Evolutionary conservation across 306 rosid species (phyloP), one percentile per base, ranked within the genome.

Genomic region (Cyamopsis tetragonoloba): DNA sequence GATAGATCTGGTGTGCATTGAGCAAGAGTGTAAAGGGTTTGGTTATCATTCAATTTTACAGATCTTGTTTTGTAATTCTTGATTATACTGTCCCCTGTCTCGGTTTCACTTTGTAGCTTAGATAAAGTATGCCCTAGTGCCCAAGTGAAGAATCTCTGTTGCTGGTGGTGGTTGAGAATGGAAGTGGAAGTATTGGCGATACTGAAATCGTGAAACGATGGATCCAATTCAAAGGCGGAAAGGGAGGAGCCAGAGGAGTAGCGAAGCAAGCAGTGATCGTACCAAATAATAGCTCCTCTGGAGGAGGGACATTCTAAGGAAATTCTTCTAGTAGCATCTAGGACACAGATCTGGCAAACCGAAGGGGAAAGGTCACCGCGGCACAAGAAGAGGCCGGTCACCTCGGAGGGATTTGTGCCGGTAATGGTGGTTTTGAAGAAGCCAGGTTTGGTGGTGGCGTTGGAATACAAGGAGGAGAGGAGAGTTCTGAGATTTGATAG

Each of bases 311-410:
- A 72, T 18, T 32, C 37, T 22, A 7, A 37, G 7, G 47, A 58
- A 28, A 39, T 31, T 30, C 42, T 5, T 5, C 8, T 6, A 1
- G 64, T 4, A 11, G 77, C 77, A 20, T 9, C 18, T 4, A n/a
- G 28, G 19, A 72, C 62, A 14, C 64, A 62, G 7, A 2, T 2
- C 12, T 49, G 72, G 41, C 73, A 74, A 14, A 11, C 31, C 5
- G 7, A 0, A 18, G 68, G 24, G 26, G 14, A 14, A 1, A 66
- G 9, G n/a, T 75, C 55, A 1, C 74, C 69, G 1, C 62, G 42
- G 17, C 79, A 75, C 68, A 66, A 34, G 53, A 77, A 77, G 19
- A 77, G 62, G 3, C 81, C 81, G 1, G 26, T 53, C 20, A 73
- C 14, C 2, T 62, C n/a, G n/a, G n/a, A n/a, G n/a, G n/a, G n/a